Evolutionary conservation across 1,284 basidiomycete species (phyloP).

Genomic region (Apiotrichum gamsii): DNA sequence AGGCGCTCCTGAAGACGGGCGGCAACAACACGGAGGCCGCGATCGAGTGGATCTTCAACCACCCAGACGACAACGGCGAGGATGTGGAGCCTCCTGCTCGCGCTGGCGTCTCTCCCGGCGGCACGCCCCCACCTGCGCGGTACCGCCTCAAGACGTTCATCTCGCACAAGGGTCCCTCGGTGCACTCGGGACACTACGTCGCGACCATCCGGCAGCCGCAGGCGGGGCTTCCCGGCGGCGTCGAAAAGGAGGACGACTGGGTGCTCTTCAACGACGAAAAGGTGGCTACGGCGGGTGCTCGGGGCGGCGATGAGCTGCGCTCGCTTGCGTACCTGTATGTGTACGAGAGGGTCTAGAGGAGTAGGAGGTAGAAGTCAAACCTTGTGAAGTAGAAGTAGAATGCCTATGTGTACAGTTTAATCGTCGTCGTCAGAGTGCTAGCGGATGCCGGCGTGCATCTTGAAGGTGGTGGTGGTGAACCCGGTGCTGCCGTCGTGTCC

Average conservation of each 20-base stretch:
- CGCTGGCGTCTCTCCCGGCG: slow-evolving; percentile 39
- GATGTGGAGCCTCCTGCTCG: slow-evolving; percentile 22
- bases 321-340: slow-evolving; percentile 81
- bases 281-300: slow-evolving; percentile 70
- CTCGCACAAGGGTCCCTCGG: slow-evolving; percentile 92
- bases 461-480: slow-evolving; percentile 61
- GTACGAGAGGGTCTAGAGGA: slow-evolving; percentile 56
- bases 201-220: slow-evolving; percentile 42
- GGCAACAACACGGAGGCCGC: slow-evolving; percentile 76
- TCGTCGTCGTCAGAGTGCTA: slow-evolving; percentile 1
- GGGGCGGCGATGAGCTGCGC: slow-evolving; percentile 59
- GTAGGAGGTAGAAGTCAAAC: neutral
- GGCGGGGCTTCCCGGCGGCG: slow-evolving; percentile 24
- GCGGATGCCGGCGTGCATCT: slow-evolving; percentile 71
- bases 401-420: neutral
- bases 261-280: slow-evolving; percentile 94
- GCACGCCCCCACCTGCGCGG: slow-evolving; percentile 63
- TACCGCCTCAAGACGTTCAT: slow-evolving; percentile 88
- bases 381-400: neutral
- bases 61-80: slow-evolving; percentile 80
- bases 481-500: slow-evolving; percentile 42
- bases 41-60: slow-evolving; percentile 95
- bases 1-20: slow-evolving; percentile 70
- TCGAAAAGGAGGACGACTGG: slow-evolving; percentile 56
- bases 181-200: slow-evolving; percentile 86